Conservation (phyloP, 129 eudicot genomes). For the Lactuca saligna region DNA sequence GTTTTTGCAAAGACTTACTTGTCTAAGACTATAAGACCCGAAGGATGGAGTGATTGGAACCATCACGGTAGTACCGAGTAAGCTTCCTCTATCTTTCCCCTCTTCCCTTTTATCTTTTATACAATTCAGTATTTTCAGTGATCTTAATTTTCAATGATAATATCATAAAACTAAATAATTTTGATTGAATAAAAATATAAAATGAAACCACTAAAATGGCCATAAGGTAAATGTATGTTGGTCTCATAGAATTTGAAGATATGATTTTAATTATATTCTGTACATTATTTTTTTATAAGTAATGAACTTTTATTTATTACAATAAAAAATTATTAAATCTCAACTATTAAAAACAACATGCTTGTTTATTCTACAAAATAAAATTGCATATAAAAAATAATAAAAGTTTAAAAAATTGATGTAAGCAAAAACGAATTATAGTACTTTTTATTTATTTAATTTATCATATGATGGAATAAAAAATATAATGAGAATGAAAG, state of each 20-base stretch:
- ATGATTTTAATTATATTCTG: too few relatives aligned
- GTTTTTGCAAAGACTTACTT: conserved; percentile 75
- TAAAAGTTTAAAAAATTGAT: too few relatives aligned
- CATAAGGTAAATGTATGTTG: not conserved
- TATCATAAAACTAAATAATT: too few relatives aligned
- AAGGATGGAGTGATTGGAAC: conserved; percentile 83
- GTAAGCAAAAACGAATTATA: not conserved
- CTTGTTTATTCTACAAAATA: not conserved
- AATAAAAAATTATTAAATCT: not conserved
- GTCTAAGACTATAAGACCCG: conserved; percentile 55
- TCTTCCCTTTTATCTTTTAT: not conserved
- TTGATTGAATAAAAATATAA: not conserved
- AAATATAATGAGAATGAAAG: not conserved
- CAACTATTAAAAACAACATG: too few relatives aligned
- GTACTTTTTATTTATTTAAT: too few relatives aligned
- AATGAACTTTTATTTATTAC: too few relatives aligned
- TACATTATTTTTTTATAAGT: too few relatives aligned
- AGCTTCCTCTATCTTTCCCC: conserved; percentile 13
- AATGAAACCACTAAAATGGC: too few relatives aligned
- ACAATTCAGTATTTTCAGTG: not conserved
- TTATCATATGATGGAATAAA: too few relatives aligned
- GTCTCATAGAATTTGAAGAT: not conserved
- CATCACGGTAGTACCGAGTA: conserved; percentile 59
- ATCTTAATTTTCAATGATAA: too few relatives aligned
- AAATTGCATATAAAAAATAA: not conserved